Conservation (phyloP, 176 grass and related monocot genomes). For the Neostapfia colusana region DNA sequence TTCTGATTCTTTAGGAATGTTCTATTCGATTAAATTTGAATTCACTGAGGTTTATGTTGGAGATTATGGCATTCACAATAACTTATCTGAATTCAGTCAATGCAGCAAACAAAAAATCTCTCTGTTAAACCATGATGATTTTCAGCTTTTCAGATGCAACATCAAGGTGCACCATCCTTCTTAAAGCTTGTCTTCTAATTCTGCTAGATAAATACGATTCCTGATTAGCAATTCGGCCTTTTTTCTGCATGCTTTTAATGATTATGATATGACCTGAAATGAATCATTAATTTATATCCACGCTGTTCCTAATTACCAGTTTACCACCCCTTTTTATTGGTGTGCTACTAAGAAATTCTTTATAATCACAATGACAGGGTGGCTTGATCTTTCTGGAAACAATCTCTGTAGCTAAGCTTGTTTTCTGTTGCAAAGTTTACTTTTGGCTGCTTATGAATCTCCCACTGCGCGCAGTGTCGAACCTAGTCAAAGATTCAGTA, state of each 20-base stretch:
- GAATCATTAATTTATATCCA: conserved; percentile 31
- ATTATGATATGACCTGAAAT: conserved; percentile 19
- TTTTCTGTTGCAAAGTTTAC: conserved; percentile 60
- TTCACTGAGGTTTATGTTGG: conserved; percentile 64
- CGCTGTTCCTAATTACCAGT: conserved; percentile 5
- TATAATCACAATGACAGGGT: conserved; percentile 56
- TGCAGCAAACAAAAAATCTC: conserved; percentile 46
- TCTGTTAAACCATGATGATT: conserved; percentile 48
- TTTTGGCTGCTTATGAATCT: conserved; percentile 47
- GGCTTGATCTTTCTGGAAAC: conserved; percentile 86
- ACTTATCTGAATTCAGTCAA: conserved; percentile 46
- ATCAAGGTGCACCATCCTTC: conserved; percentile 50
- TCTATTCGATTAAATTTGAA: conserved; percentile 57
- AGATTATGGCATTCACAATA: conserved; percentile 49
- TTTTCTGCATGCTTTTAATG: conserved; percentile 27
- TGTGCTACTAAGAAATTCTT: conserved; percentile 35
- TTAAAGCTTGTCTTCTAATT: conserved; percentile 16
- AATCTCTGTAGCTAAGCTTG: conserved; percentile 65
- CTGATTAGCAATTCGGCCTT: background rate
- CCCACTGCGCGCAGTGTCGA: conserved; percentile 13
- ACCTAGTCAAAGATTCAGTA: conserved; percentile 44
- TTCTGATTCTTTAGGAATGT: conserved; percentile 34
- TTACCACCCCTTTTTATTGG: conserved; percentile 1
- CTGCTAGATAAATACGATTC: conserved; percentile 24
- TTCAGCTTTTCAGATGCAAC: conserved; percentile 65